Evolutionary conservation across 2,329 filamentous ascomycete species (phyloP).

Genomic region (Paracamarosporium sp.): DNA sequence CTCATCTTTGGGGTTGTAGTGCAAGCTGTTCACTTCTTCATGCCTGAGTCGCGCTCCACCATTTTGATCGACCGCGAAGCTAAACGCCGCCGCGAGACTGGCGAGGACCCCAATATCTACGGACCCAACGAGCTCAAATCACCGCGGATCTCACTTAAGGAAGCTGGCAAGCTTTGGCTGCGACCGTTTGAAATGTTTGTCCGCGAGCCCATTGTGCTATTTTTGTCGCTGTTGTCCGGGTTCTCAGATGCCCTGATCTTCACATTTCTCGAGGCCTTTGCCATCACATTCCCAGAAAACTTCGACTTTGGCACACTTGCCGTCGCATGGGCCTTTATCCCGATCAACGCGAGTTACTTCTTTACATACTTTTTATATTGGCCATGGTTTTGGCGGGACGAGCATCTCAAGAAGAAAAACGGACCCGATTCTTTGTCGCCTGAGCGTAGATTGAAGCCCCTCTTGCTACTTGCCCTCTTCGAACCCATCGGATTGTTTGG

Average conservation of each 20-base stretch:
- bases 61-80: constrained; percentile 79
- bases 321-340: constrained; percentile 63
- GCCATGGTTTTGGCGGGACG: constrained; percentile 54
- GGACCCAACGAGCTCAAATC: constrained; percentile 72
- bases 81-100: constrained; percentile 71
- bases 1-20: constrained; percentile 76
- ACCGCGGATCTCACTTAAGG: constrained; percentile 37
- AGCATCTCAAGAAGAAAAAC: constrained; percentile 40
- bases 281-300: constrained; percentile 67
- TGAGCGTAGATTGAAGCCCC: constrained; percentile 65
- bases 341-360: constrained; percentile 65
- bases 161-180: constrained; percentile 57
- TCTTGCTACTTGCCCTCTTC: constrained; percentile 65
- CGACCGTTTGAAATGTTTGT: constrained; percentile 69
- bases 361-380: constrained; percentile 67
- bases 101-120: constrained; percentile 65
- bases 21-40: constrained; percentile 69
- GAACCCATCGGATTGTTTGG: constrained; percentile 72
- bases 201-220: constrained; percentile 75
- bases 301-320: constrained; percentile 67
- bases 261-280: constrained; percentile 76
- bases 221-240: constrained; percentile 73
- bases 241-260: constrained; percentile 81
- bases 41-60: constrained; percentile 76
- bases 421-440: constrained; percentile 62